Evolutionary conservation across 2,329 filamentous ascomycete species (phyloP).

Genomic region (Arthrinium puccinioides): DNA sequence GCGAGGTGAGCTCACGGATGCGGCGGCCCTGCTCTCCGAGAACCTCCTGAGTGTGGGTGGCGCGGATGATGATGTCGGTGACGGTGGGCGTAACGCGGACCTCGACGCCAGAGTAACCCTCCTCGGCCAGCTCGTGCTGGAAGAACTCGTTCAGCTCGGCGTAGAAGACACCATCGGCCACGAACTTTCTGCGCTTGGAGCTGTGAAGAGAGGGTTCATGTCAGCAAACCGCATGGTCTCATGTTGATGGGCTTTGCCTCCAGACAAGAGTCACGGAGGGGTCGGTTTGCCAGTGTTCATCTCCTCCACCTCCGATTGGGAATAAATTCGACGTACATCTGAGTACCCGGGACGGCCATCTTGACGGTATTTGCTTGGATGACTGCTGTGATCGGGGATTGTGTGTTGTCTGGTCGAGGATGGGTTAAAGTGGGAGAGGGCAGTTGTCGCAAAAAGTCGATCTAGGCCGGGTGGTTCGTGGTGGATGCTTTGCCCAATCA

Average conservation of each 20-base stretch:
- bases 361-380: constrained; percentile 32
- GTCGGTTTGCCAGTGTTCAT: too few relatives aligned
- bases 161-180: constrained; percentile 99
- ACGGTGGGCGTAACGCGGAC: constrained; percentile 99
- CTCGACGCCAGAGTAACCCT: constrained; percentile 99
- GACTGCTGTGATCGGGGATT: constrained; percentile 20
- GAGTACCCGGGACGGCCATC: constrained; percentile 54
- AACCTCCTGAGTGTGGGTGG: constrained; percentile 99
- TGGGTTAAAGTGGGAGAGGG: constrained; percentile 6
- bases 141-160: constrained; percentile 99
- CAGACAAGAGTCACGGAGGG: not conserved
- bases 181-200: constrained; percentile 91
- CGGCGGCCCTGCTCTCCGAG: constrained; percentile 99
- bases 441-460: constrained; percentile 8
- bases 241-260: too few relatives aligned
- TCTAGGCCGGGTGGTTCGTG: constrained; percentile 2
- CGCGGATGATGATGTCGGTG: constrained; percentile 99
- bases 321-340: constrained; percentile 45
- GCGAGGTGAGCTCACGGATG: constrained; percentile 99
- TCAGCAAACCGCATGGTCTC: not conserved
- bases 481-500: constrained; percentile 2
- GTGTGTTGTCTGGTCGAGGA: constrained; percentile 24
- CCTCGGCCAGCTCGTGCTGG: constrained; percentile 99
- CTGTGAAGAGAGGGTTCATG: constrained; percentile 33
- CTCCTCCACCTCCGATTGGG: not conserved